Evolutionary conservation across 2,329 filamentous ascomycete species (phyloP).

Genomic region (Botryotinia globosa): DNA sequence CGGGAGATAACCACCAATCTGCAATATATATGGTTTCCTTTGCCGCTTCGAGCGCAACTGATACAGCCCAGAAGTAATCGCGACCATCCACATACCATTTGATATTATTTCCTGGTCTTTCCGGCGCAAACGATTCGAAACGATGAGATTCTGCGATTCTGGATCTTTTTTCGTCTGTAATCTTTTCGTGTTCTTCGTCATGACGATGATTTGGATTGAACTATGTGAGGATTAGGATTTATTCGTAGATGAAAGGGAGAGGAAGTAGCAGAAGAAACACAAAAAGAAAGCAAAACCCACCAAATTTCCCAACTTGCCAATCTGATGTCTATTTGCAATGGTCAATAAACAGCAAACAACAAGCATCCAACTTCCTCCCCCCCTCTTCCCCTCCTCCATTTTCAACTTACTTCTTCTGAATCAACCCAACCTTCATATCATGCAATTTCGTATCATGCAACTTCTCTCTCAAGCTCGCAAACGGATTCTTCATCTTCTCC

Average conservation of each 20-base stretch:
- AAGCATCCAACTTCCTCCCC: background rate
- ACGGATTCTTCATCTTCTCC: constrained; percentile 50
- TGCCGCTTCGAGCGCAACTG: constrained; percentile 81
- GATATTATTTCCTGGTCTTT: constrained; percentile 77
- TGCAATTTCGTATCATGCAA: constrained; percentile 53
- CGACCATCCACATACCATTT: constrained; percentile 98
- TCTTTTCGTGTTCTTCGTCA: constrained; percentile 87
- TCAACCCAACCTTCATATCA: constrained; percentile 55
- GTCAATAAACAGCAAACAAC: constrained; percentile 1
- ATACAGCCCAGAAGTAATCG: constrained; percentile 95
- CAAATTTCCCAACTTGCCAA: constrained; percentile 62
- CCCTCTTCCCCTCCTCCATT: background rate
- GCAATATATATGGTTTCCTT: constrained; percentile 93
- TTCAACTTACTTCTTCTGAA: constrained; percentile 54
- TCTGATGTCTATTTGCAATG: constrained; percentile 46
- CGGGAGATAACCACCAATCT: constrained; percentile 95
- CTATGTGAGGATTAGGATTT: constrained; percentile 22
- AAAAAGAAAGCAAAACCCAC: constrained; percentile 41
- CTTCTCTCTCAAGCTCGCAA: constrained; percentile 49
- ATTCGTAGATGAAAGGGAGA: background rate
- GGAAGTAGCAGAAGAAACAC: background rate
- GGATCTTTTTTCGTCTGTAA: constrained; percentile 75
- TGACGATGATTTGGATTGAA: constrained; percentile 89
- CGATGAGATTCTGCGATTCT: constrained; percentile 71
- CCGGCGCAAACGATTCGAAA: constrained; percentile 87